These are phyloP conservation scores for Xylaria sp. DNA, from an alignment of 2,329 filamentous ascomycete species.

Conservation along the genomic window DNA sequence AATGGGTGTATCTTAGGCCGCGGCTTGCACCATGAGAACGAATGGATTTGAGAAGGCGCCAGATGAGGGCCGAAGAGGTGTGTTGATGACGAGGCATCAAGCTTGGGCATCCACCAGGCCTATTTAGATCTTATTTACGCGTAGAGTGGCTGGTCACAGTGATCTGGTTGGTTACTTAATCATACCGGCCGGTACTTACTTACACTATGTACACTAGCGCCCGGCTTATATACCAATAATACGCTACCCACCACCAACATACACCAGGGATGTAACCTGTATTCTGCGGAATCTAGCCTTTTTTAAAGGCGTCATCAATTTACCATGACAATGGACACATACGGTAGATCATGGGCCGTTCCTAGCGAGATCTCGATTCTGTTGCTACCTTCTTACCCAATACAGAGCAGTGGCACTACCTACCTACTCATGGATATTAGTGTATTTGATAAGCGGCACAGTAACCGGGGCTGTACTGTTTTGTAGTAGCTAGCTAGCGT, in stretches of 20 bases:
- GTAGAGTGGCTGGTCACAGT: background rate
- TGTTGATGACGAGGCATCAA: constrained; percentile 25
- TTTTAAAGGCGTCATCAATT: constrained; percentile 14
- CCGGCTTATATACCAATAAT: no score
- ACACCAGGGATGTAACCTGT: constrained; percentile 10
- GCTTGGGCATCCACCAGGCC: background rate
- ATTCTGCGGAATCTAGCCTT: background rate
- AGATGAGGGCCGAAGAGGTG: constrained; percentile 6
- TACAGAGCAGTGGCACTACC: background rate
- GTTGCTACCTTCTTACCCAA: constrained; percentile 20
- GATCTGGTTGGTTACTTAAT: no score
- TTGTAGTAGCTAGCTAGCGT: background rate
- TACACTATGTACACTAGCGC: no score
- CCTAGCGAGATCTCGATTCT: constrained; percentile 29
- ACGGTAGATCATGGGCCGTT: background rate
- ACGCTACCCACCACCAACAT: background rate
- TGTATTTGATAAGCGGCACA: constrained; percentile 5
- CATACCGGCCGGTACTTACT: no score
- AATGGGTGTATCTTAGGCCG: background rate
- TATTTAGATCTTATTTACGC: background rate
- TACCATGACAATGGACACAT: background rate
- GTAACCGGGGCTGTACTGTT: background rate
- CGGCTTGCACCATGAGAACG: background rate
- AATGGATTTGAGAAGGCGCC: background rate
- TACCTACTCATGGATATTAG: no score